Base-by-base conservation (phyloP, 208 protist species). In the Porcisia deanei region DNA sequence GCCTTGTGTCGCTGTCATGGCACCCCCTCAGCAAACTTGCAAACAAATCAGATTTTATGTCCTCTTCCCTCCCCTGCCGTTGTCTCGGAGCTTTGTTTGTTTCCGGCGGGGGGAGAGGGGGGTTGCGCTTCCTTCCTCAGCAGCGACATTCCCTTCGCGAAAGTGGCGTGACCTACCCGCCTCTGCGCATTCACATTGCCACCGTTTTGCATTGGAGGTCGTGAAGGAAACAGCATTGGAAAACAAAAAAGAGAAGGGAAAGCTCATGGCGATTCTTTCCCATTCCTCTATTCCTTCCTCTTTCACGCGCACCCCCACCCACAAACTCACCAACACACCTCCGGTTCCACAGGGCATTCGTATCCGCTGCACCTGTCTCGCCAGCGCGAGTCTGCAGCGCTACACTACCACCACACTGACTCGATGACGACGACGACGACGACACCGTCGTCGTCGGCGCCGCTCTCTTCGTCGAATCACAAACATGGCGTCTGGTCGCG, bases 401-500 rank as follows among this genome's bases (percentile, higher is more conserved):
- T 49, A 43, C 63, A 52, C 5, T 12, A 52, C 5, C 47, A 52
- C 5, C 8, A 52, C 30, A 52, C 47, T 14, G 10, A 52, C 34
- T 30, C 34, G 25, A 67, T n/a, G 20, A 34, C 6, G 41, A 39
- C 47, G 63, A 52, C 59, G 68, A 5, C 47, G 71, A 43, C 25
- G 1, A 16, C 61, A 20, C 57, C 70, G 0, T 20, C 72, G n/a
- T 14, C 60, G 41, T 68, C 16, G 60, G 22, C 60, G 41, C 0
- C 4, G 45, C 59, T 58, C 30, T 7, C 60, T 7, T 34, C 25
- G 45, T 61, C 45, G 10, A 37, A 16, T 9, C 20, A 41, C 30
- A 1, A 39, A 6, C 7, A 9, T 53, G 14, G 60, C 43, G 41
- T 22, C 22, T 81, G 77, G 71, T 37, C 60, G 14, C 68, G 68